phyloP scores from a whole-genome alignment of 1,284 basidiomycete genomes.

The Apiotrichum siamense region DNA sequence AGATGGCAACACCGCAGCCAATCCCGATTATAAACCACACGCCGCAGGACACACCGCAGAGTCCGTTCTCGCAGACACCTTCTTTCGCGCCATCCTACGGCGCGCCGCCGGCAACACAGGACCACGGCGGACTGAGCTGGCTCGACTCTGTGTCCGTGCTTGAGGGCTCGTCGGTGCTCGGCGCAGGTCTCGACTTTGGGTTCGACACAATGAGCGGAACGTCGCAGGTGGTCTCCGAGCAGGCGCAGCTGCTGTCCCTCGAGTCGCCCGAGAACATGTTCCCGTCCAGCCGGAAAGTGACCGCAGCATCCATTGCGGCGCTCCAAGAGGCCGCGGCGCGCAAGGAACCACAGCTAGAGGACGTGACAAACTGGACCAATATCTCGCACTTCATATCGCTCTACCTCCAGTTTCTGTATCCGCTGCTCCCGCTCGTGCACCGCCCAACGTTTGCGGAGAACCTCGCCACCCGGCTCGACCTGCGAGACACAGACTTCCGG shows the following conservation, averaged over 20 bases:
- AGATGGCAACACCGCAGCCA: neutral
- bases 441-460: slow-evolving; percentile 45
- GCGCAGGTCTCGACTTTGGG: slow-evolving; percentile 5
- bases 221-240: slow-evolving; percentile 26
- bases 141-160: slow-evolving; percentile 18
- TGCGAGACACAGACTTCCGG: slow-evolving; percentile 42
- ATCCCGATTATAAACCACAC: neutral
- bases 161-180: slow-evolving; percentile 11
- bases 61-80: slow-evolving; percentile 11
- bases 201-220: slow-evolving; percentile 11
- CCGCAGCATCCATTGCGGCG: neutral
- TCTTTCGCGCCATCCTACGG: slow-evolving; percentile 19
- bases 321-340: neutral
- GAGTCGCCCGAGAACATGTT: slow-evolving; percentile 30
- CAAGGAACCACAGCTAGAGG: slow-evolving; percentile 38
- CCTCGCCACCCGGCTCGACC: slow-evolving; percentile 41
- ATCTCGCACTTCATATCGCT: slow-evolving; percentile 44
- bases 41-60: neutral
- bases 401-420: slow-evolving; percentile 44
- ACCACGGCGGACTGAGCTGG: slow-evolving; percentile 20
- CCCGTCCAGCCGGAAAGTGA: neutral
- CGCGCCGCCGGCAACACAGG: slow-evolving; percentile 5
- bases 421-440: slow-evolving; percentile 44
- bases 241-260: slow-evolving; percentile 36
- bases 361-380: slow-evolving; percentile 43